A percentile compares a stretch with the other conserved stretches of the same genome.
phyloP scores from a whole-genome alignment of 169 alveolate species.

The Perkinsus olseni region DNA sequence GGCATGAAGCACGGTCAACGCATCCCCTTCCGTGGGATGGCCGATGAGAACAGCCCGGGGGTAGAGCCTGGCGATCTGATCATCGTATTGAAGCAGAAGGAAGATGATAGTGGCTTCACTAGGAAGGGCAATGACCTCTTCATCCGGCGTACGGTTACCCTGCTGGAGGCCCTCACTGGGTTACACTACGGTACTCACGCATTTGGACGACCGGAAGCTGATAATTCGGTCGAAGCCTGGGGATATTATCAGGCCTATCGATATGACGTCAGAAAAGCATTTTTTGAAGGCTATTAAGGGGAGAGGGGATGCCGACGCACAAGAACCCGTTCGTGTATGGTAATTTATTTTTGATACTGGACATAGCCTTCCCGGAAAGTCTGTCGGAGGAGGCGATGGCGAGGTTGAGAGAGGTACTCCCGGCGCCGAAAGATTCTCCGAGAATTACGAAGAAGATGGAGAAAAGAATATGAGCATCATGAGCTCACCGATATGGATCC shows the following conservation, averaged over 20 bases:
- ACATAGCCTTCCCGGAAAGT: conserved; percentile 85
- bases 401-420: conserved; percentile 25
- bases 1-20: conserved; percentile 91
- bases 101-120: conserved; percentile 77
- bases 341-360: conserved; percentile 80
- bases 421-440: neutral
- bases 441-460: neutral
- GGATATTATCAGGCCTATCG: conserved; percentile 80
- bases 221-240: conserved; percentile 52
- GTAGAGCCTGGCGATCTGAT: conserved; percentile 88
- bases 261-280: conserved; percentile 24
- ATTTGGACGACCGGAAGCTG: conserved; percentile 80
- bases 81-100: conserved; percentile 67
- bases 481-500: conserved; percentile 8
- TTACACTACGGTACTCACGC: conserved; percentile 76
- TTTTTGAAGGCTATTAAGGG: conserved; percentile 66
- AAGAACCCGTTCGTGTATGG: conserved; percentile 86
- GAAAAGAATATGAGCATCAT: neutral
- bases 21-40: conserved; percentile 86
- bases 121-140: conserved; percentile 88
- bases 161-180: conserved; percentile 91
- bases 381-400: conserved; percentile 28
- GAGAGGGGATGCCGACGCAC: conserved; percentile 92
- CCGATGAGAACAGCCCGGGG: conserved; percentile 86
- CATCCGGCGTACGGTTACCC: conserved; percentile 72